Evolutionary conservation across 192 early-diverging fungal genomes (phyloP).

Genomic region (Backusella tuberculispora): DNA sequence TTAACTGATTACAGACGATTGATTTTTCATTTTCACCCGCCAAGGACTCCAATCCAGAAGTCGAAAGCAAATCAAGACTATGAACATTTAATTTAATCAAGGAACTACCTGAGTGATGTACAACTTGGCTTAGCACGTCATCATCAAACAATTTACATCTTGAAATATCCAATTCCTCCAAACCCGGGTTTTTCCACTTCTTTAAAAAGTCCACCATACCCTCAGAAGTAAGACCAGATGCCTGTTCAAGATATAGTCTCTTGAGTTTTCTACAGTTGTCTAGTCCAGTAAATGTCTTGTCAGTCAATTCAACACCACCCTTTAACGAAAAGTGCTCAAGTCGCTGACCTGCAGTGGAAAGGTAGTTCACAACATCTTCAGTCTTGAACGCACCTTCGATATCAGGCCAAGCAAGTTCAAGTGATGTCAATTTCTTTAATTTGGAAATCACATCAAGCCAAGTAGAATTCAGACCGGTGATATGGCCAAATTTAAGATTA

Average conservation of each 20-base stretch:
- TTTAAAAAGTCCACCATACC: slow-evolving; percentile 55
- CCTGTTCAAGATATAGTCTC: slow-evolving; percentile 63
- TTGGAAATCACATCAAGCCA: slow-evolving; percentile 45
- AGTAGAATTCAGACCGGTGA: slow-evolving; percentile 50
- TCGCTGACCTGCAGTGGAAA: slow-evolving; percentile 48
- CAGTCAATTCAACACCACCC: slow-evolving; percentile 52
- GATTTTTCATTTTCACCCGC: slow-evolving; percentile 35
- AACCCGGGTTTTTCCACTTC: slow-evolving; percentile 39
- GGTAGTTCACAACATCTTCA: slow-evolving; percentile 46
- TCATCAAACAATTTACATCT: slow-evolving; percentile 74
- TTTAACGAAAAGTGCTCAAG: slow-evolving; percentile 56
- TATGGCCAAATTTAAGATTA: slow-evolving; percentile 50
- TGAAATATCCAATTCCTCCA: slow-evolving; percentile 58
- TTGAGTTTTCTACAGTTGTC: slow-evolving; percentile 63
- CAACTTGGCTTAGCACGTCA: slow-evolving; percentile 55
- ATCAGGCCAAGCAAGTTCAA: slow-evolving; percentile 34
- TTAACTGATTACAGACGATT: slow-evolving; percentile 48
- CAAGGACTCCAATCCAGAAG: slow-evolving; percentile 53
- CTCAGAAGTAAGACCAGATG: slow-evolving; percentile 62
- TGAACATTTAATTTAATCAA: slow-evolving; percentile 67
- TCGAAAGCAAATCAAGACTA: slow-evolving; percentile 70
- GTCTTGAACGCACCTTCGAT: slow-evolving; percentile 42
- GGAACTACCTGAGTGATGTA: slow-evolving; percentile 60
- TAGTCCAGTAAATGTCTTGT: slow-evolving; percentile 54
- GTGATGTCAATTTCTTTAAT: slow-evolving; percentile 49